Base-by-base conservation (phyloP, 2,329 filamentous ascomycete genomes). In the Purpureocillium lavendulum region DNA sequence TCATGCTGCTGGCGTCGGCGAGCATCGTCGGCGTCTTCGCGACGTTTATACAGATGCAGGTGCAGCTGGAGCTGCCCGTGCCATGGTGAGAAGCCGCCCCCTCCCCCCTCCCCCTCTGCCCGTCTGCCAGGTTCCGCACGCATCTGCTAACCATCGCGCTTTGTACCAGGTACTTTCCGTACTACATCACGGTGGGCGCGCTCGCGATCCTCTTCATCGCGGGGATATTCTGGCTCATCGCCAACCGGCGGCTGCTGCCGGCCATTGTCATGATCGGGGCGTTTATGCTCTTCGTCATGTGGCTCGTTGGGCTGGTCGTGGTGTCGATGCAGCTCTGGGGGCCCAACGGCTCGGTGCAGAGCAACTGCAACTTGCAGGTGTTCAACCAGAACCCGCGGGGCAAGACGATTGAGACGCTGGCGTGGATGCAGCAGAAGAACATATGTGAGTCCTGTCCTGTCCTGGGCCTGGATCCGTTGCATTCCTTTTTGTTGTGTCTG, bases 101-200 rank as follows among this genome's bases (percentile, higher is more conserved):
- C 7, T 14, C 30, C 7, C 12, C 24, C 18, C 5, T 4, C 30
- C 30, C 6, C 33, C n/a, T 10, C 12, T 21, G 4, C 7, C 12
- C 49, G n/a, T n/a, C n/a, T n/a, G n/a, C n/a, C n/a, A n/a, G n/a
- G n/a, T n/a, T n/a, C n/a, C n/a, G n/a, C n/a, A n/a, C n/a, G n/a
- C n/a, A n/a, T n/a, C n/a, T n/a, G n/a, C n/a, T n/a, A n/a, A n/a
- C n/a, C n/a, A n/a, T n/a, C n/a, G n/a, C n/a, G n/a, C n/a, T n/a
- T n/a, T n/a, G n/a, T n/a, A n/a, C n/a, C n/a, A 82, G 78, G 78
- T 82, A 82, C 59, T 82, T 84, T 46, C 66, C 78, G 8, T 84
- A 82, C 66, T 77, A 70, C 57, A 73, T 84, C 40, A 76, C 75
- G 15, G 71, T 77, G 40, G 61, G 62, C 18, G 53, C 66, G 15